A percentile compares a stretch with the other conserved stretches of the same genome.
phyloP scores from a whole-genome alignment of 345 rosid species.

The Erodium maritimum region DNA sequence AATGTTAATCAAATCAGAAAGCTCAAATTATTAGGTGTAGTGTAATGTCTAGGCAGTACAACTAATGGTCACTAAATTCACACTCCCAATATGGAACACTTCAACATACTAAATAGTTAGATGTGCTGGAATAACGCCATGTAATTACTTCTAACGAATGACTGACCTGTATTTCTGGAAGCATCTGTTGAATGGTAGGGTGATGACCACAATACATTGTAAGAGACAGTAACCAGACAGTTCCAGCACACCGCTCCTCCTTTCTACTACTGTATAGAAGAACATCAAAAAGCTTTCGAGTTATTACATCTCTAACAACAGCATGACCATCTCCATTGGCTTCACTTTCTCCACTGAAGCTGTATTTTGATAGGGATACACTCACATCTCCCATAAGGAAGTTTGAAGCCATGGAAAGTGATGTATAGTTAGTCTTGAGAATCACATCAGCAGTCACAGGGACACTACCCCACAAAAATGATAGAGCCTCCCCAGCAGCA shows the following conservation, averaged over 20 bases:
- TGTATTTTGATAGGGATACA: constrained; percentile 31
- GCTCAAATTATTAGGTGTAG: no score
- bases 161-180: constrained; percentile 91
- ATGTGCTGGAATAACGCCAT: not conserved
- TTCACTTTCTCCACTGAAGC: constrained; percentile 31
- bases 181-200: constrained; percentile 68
- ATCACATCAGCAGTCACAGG: constrained; percentile 82
- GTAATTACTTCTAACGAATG: constrained; percentile 5
- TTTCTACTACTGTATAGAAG: constrained; percentile 82
- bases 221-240: constrained; percentile 85
- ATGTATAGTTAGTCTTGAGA: constrained; percentile 74
- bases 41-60: no score
- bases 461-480: constrained; percentile 90
- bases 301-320: constrained; percentile 48
- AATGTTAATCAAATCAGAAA: no score
- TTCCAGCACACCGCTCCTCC: constrained; percentile 96
- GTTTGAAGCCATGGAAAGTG: constrained; percentile 79
- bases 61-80: no score
- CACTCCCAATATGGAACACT: no score
- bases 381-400: constrained; percentile 68
- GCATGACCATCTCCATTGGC: constrained; percentile 35
- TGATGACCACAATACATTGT: constrained; percentile 88
- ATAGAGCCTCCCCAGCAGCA: constrained; percentile 91
- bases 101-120: no score
- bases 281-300: constrained; percentile 64